These are phyloP conservation scores for Phytophthora meadii DNA, from an alignment of 352 stramenopile genomes.

Conservation along the genomic window DNA sequence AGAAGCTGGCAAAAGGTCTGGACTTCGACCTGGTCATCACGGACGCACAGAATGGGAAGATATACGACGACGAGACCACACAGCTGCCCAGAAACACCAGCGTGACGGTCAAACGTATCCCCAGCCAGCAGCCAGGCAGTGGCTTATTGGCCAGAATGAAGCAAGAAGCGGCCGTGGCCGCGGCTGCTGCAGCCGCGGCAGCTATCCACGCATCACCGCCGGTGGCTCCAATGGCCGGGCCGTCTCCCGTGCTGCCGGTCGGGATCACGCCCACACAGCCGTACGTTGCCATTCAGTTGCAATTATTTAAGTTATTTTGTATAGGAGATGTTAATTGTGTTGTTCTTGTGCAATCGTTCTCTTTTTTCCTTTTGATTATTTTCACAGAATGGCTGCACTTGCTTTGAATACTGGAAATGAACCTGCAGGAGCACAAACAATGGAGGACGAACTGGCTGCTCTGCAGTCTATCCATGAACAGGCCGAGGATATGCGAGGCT, in stretches of 20 bases:
- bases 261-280: conserved; percentile 33
- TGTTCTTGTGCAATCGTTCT: conserved; percentile 12
- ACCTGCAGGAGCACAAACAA: conserved; percentile 68
- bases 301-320: conserved; percentile 11
- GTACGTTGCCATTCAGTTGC: conserved; percentile 44
- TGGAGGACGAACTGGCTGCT: conserved; percentile 87
- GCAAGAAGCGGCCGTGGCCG: conserved; percentile 72
- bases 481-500: conserved; percentile 80
- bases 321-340: conserved; percentile 5
- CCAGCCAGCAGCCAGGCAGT: conserved; percentile 76
- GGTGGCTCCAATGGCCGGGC: conserved; percentile 46
- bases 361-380: conserved; percentile 7
- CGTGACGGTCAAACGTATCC: conserved; percentile 93
- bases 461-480: conserved; percentile 87
- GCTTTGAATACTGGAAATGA: conserved; percentile 24
- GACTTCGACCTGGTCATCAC: conserved; percentile 94
- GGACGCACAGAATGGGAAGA: conserved; percentile 92
- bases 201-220: conserved; percentile 46
- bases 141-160: conserved; percentile 88
- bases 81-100: conserved; percentile 91
- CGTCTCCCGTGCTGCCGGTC: conserved; percentile 47
- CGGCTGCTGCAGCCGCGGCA: conserved; percentile 53
- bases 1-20: conserved; percentile 92
- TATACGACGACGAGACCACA: conserved; percentile 93
- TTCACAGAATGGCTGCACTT: conserved; percentile 38